Percentiles rank a stretch among this genome's conserved stretches.
Conservation (phyloP, 2,329 filamentous ascomycete species). For the Emmonsia crescens region DNA sequence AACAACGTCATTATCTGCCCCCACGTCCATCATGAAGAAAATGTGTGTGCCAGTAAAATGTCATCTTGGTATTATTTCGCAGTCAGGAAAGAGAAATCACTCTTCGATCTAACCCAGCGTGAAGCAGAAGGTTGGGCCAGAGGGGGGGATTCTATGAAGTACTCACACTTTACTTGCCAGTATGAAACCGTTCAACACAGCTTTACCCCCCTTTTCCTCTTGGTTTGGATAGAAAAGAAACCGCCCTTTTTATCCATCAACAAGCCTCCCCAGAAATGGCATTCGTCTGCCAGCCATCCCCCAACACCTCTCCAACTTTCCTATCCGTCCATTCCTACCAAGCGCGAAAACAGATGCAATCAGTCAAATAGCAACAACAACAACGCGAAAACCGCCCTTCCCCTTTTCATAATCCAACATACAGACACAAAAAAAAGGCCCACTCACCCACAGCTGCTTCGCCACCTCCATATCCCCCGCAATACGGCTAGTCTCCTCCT, state of each 20-base stretch:
- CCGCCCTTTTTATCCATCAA: neutral
- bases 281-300: neutral
- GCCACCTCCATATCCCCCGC: slow-evolving; percentile 23
- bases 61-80: neutral
- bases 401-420: neutral
- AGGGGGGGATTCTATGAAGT: neutral
- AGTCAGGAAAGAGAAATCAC: neutral
- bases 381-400: too few species aligned
- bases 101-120: neutral
- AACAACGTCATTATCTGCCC: neutral
- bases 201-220: neutral
- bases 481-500: slow-evolving; percentile 17
- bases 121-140: too few species aligned
- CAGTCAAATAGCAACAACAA: slow-evolving; percentile 4
- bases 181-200: neutral
- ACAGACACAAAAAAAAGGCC: neutral
- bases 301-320: neutral
- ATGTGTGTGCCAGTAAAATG: neutral
- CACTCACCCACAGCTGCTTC: slow-evolving; percentile 22
- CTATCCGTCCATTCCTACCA: neutral
- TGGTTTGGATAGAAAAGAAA: neutral
- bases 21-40: neutral
- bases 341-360: neutral
- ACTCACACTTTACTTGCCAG: neutral
- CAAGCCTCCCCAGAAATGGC: neutral